These are phyloP conservation scores for Pichia sp. DNA, from an alignment of 1,139 yeast genomes.

Conservation along the genomic window DNA sequence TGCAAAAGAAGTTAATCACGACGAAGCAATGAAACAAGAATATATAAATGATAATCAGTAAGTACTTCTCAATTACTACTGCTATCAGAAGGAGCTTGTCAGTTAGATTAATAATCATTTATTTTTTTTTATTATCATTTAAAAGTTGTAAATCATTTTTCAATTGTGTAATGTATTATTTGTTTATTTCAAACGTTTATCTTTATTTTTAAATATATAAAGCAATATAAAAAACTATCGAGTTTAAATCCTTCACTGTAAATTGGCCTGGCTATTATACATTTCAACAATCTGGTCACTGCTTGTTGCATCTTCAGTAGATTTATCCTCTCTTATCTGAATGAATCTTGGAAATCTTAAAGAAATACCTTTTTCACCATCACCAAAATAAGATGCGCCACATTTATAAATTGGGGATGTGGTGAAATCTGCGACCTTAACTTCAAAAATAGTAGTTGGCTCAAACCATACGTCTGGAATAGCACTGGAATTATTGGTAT, in stretches of 20 bases:
- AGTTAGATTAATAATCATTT: too few relatives aligned
- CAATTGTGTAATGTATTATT: too few relatives aligned
- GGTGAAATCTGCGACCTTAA: slow-evolving; percentile 88
- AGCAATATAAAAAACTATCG: too few relatives aligned
- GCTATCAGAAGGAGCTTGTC: too few relatives aligned
- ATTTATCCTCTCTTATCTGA: slow-evolving; percentile 81
- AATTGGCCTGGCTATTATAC: slow-evolving; percentile 65
- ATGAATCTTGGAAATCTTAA: slow-evolving; percentile 88
- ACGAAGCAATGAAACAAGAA: neutral
- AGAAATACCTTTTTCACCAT: slow-evolving; percentile 65
- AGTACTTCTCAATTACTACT: too few relatives aligned
- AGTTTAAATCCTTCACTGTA: slow-evolving; percentile 10
- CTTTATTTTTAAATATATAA: too few relatives aligned
- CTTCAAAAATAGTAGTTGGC: slow-evolving; percentile 83
- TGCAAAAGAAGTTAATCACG: neutral
- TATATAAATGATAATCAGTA: neutral
- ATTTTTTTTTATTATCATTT: too few relatives aligned
- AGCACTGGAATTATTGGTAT: slow-evolving; percentile 53
- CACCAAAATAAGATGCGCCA: slow-evolving; percentile 65
- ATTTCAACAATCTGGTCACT: slow-evolving; percentile 88
- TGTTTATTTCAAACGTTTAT: too few relatives aligned
- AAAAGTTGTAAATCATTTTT: too few relatives aligned
- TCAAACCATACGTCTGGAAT: slow-evolving; percentile 96
- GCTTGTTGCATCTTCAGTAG: slow-evolving; percentile 82
- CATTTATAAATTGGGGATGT: slow-evolving; percentile 91